A percentile compares a stretch with the other conserved stretches of the same genome.
Evolutionary conservation across 2,329 filamentous ascomycete species (phyloP).

Genomic region (Gnomoniopsis sp.): DNA sequence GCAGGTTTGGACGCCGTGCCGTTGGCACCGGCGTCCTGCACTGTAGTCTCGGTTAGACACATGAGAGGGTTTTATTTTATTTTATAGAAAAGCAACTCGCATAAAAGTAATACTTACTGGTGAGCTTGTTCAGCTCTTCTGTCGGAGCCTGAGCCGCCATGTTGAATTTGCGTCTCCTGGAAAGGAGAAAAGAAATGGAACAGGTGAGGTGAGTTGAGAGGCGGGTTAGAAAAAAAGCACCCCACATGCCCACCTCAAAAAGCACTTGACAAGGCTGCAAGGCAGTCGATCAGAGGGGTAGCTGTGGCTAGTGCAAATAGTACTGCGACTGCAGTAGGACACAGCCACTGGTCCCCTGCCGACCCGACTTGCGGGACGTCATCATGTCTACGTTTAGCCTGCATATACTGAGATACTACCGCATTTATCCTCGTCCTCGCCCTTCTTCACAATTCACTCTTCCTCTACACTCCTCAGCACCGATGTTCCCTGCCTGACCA

Average conservation of each 20-base stretch:
- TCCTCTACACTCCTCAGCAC: neutral
- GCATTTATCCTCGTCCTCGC: neutral
- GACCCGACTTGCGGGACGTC: neutral
- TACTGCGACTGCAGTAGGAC: too few species aligned
- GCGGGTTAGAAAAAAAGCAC: neutral
- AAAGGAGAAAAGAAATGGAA: slow-evolving; percentile 4
- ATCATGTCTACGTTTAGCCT: neutral
- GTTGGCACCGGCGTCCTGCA: slow-evolving; percentile 37
- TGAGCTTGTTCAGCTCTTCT: slow-evolving; percentile 40
- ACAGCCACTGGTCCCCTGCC: neutral
- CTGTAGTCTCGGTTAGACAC: slow-evolving; percentile 23
- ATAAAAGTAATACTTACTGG: too few species aligned
- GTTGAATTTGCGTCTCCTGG: slow-evolving; percentile 19
- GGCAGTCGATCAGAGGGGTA: neutral
- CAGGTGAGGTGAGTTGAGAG: neutral
- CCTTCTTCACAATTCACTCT: neutral
- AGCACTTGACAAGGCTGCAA: neutral
- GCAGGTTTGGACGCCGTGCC: slow-evolving; percentile 35
- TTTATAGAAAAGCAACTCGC: too few species aligned
- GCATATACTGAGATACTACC: neutral
- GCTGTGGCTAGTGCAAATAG: neutral
- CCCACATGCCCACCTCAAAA: neutral
- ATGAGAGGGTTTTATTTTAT: neutral
- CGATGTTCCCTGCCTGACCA: slow-evolving; percentile 1
- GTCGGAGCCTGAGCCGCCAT: slow-evolving; percentile 39